A percentile compares a stretch with the other conserved stretches of the same genome.
phyloP scores from a whole-genome alignment of 106 monocot genomes.

The Platanthera guangdongensis region DNA sequence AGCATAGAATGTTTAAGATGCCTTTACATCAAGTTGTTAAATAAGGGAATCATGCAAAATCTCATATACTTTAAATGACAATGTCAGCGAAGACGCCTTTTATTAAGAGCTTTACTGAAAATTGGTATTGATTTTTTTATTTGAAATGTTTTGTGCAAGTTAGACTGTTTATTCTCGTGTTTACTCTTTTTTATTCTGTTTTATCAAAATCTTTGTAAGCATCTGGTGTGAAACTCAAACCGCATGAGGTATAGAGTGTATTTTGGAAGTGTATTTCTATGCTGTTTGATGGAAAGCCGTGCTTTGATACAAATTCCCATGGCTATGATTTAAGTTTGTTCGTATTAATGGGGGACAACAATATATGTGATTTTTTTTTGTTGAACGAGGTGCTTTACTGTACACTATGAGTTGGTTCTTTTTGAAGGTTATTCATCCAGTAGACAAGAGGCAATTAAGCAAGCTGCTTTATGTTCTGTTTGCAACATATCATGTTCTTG shows the following conservation, averaged over 20 bases:
- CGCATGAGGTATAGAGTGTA: constrained; percentile 53
- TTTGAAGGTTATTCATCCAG: constrained; percentile 43
- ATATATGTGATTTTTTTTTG: constrained; percentile 28
- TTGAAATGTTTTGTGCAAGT: neutral
- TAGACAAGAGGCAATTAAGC: constrained; percentile 27
- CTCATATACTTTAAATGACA: constrained; percentile 49
- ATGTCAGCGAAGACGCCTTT: constrained; percentile 27
- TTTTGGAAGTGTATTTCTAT: constrained; percentile 61
- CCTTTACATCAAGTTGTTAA: constrained; percentile 21
- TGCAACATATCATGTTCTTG: neutral
- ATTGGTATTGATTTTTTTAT: constrained; percentile 35
- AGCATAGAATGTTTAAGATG: constrained; percentile 50
- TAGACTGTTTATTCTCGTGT: neutral
- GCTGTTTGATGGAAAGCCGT: constrained; percentile 29
- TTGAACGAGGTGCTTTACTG: constrained; percentile 59
- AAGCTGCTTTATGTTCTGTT: too few species aligned
- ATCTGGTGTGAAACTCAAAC: constrained; percentile 19
- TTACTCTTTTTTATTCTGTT: neutral
- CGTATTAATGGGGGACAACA: constrained; percentile 35
- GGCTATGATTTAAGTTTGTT: constrained; percentile 21
- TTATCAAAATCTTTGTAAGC: constrained; percentile 41
- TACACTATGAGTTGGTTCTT: constrained; percentile 54
- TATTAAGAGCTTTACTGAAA: constrained; percentile 35
- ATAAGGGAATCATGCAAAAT: constrained; percentile 31
- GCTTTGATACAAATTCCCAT: constrained; percentile 5